Percentiles rank a stretch among this genome's conserved stretches.
phyloP scores from a whole-genome alignment of 2,329 filamentous ascomycete genomes.

The Xylariaceae sp. region DNA sequence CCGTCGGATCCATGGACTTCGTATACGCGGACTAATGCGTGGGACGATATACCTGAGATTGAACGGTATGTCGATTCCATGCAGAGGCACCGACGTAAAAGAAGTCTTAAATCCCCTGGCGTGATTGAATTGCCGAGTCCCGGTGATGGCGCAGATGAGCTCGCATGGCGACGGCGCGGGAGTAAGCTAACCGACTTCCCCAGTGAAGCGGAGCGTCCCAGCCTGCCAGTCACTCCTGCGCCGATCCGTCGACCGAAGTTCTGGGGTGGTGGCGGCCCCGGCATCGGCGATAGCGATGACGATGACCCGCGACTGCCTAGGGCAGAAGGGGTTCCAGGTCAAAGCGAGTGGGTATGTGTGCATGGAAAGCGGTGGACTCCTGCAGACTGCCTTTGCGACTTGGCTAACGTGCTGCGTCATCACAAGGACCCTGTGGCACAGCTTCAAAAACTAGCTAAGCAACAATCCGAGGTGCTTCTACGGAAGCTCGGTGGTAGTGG shows the following conservation, averaged over 20 bases:
- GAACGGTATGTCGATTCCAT: constrained; percentile 83
- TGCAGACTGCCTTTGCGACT: constrained; percentile 60
- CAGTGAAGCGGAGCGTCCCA: constrained; percentile 79
- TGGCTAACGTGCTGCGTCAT: constrained; percentile 58
- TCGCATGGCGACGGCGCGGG: constrained; percentile 45
- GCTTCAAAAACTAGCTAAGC: constrained; percentile 71
- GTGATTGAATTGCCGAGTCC: constrained; percentile 33
- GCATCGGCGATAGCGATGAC: constrained; percentile 54
- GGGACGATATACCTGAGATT: constrained; percentile 91
- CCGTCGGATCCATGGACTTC: constrained; percentile 70
- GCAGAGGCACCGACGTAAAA: constrained; percentile 61
- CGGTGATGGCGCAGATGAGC: constrained; percentile 43
- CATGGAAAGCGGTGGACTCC: constrained; percentile 57
- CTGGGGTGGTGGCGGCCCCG: constrained; percentile 60
- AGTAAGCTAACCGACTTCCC: constrained; percentile 88
- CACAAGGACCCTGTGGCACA: constrained; percentile 72
- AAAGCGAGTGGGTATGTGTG: constrained; percentile 93
- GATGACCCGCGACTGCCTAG: constrained; percentile 67
- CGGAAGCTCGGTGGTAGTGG: constrained; percentile 53
- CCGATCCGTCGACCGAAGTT: constrained; percentile 73
- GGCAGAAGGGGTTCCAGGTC: constrained; percentile 83
- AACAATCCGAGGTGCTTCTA: constrained; percentile 68
- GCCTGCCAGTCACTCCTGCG: constrained; percentile 87
- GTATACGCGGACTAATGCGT: constrained; percentile 82
- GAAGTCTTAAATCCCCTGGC: constrained; percentile 41